phyloP scores from a whole-genome alignment of 2,329 filamentous ascomycete genomes.

The Alternaria sp. region DNA sequence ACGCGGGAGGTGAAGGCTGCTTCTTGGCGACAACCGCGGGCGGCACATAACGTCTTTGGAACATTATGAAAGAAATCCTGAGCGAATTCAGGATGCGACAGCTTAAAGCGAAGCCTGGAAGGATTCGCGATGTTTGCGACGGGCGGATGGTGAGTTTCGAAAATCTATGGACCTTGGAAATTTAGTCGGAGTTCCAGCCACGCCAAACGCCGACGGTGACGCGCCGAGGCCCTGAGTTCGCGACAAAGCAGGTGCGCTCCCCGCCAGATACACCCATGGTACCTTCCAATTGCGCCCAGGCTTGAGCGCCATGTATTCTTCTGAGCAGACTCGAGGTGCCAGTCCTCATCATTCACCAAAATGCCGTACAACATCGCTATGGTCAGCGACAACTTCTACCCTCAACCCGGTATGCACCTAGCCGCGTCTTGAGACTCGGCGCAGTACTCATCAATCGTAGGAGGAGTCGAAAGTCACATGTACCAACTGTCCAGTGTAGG shows the following conservation, averaged over 20 bases:
- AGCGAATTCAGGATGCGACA: not conserved
- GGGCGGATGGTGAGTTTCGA: not conserved
- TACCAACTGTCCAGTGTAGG: constrained; percentile 86
- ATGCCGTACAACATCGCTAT: constrained; percentile 82
- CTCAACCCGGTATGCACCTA: constrained; percentile 71
- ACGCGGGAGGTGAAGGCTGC: constrained; percentile 4
- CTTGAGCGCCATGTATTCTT: constrained; percentile 30
- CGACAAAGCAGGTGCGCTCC: not conserved
- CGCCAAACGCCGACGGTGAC: constrained; percentile 34
- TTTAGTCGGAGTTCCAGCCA: constrained; percentile 30
- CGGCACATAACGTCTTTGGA: constrained; percentile 55
- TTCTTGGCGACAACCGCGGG: constrained; percentile 25
- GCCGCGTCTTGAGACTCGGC: not conserved
- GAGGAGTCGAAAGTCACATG: constrained; percentile 96
- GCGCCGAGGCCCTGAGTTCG: constrained; percentile 14
- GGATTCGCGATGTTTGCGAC: constrained; percentile 3
- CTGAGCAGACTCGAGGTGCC: constrained; percentile 18
- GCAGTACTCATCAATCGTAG: constrained; percentile 45
- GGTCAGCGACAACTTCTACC: constrained; percentile 99
- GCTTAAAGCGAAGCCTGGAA: not conserved
- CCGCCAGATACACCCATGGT: not conserved
- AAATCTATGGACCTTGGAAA: constrained; percentile 31
- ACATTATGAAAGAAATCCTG: not conserved
- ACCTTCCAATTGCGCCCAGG: not conserved
- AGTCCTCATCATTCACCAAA: constrained; percentile 28